A percentile compares a stretch with the other conserved stretches of the same genome.
Evolutionary conservation across 2,329 filamentous ascomycete species (phyloP).

Genomic region (Penicillium brasilianum): DNA sequence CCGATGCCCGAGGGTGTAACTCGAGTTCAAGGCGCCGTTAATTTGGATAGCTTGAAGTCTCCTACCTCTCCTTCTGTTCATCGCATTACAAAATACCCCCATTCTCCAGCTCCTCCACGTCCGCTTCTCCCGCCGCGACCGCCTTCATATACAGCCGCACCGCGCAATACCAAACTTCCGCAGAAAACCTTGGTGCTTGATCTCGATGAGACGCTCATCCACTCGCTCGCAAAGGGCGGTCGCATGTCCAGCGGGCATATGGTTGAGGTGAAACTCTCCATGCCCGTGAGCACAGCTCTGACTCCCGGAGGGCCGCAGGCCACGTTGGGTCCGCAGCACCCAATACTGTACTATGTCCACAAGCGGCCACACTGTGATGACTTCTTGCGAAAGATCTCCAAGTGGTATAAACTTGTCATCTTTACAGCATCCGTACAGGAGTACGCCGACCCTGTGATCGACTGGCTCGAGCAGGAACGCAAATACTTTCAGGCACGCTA

Average conservation of each 20-base stretch:
- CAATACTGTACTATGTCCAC: slow-evolving; percentile 98
- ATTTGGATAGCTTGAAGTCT: slow-evolving; percentile 84
- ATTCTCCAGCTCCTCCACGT: slow-evolving; percentile 83
- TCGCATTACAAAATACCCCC: slow-evolving; percentile 85
- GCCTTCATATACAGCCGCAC: slow-evolving; percentile 75
- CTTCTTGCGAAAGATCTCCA: slow-evolving; percentile 89
- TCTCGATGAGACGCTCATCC: slow-evolving; percentile 95
- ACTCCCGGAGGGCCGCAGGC: slow-evolving; percentile 62
- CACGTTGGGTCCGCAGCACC: slow-evolving; percentile 81
- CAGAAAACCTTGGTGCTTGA: slow-evolving; percentile 96
- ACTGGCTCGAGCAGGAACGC: slow-evolving; percentile 95
- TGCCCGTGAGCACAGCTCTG: slow-evolving; percentile 46
- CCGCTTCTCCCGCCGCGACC: slow-evolving; percentile 88
- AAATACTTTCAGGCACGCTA: slow-evolving; percentile 95
- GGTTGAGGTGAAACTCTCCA: slow-evolving; percentile 86
- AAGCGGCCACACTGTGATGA: slow-evolving; percentile 97
- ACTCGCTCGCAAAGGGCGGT: slow-evolving; percentile 96
- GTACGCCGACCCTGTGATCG: slow-evolving; percentile 97
- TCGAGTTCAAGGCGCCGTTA: slow-evolving; percentile 56
- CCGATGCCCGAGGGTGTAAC: slow-evolving; percentile 32
- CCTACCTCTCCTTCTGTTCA: slow-evolving; percentile 78
- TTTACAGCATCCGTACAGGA: slow-evolving; percentile 98
- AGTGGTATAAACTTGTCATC: slow-evolving; percentile 97
- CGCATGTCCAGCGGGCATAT: slow-evolving; percentile 97
- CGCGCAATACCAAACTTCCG: slow-evolving; percentile 54